A percentile compares a stretch with the other conserved stretches of the same genome.
These are phyloP conservation scores for Ulota crispa DNA, from an alignment of 225 moss, liverwort and hornwort genomes.

Conservation along the genomic window DNA sequence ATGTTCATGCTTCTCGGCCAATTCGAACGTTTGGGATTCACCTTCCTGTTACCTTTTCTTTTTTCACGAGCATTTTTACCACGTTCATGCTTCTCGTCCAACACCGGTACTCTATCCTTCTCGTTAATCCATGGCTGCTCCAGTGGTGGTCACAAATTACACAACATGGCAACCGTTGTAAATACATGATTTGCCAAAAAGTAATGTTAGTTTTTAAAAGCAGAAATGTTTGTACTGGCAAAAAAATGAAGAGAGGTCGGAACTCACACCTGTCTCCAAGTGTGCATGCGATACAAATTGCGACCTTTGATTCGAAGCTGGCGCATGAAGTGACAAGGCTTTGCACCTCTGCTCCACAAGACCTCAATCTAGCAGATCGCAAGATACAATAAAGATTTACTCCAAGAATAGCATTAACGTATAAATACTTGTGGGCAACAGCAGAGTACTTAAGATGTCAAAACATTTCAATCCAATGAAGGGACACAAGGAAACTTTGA, in stretches of 20 bases:
- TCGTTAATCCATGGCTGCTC: conserved; percentile 73
- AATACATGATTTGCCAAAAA: not conserved
- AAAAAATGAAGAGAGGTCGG: not conserved
- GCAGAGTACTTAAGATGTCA: not conserved
- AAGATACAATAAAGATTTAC: not conserved
- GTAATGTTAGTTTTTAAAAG: not conserved
- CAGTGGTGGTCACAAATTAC: not conserved
- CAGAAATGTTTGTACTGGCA: not conserved
- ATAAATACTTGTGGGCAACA: not conserved
- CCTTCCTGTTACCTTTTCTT: no score
- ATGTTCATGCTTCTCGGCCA: no score
- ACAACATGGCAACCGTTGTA: not conserved
- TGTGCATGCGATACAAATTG: no score
- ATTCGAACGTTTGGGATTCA: no score
- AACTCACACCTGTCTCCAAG: conserved; percentile 60
- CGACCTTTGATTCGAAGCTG: conserved; percentile 71
- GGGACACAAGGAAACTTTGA: no score
- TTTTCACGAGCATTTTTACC: no score
- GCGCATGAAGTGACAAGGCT: conserved; percentile 54
- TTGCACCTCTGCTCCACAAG: conserved; percentile 64
- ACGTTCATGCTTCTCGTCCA: conserved; percentile 70
- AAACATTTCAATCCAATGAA: not conserved
- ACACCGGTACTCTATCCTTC: conserved; percentile 34
- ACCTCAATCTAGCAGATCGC: conserved; percentile 69
- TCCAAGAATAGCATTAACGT: not conserved